phyloP scores from a whole-genome alignment of 208 protist species.

The Porcisia hertigi region DNA sequence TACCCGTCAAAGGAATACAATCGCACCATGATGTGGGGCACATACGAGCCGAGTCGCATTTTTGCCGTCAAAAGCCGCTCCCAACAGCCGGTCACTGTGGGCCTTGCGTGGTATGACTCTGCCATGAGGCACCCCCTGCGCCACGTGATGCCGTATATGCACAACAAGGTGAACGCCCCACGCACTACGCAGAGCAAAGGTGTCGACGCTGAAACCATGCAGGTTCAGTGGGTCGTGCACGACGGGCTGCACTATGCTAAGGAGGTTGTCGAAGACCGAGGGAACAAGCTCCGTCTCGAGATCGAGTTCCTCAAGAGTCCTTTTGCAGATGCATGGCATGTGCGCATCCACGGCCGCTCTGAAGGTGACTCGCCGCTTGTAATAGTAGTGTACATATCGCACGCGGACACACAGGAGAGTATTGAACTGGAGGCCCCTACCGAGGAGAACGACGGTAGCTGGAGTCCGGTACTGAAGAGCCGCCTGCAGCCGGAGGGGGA shows the following conservation, averaged over 20 bases:
- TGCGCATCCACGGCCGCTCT: slow-evolving; percentile 67
- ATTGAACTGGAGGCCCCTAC: slow-evolving; percentile 36
- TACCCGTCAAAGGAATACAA: slow-evolving; percentile 74
- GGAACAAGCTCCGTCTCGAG: slow-evolving; percentile 46
- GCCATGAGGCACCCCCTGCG: slow-evolving; percentile 55
- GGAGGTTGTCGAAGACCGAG: slow-evolving; percentile 57
- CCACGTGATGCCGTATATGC: slow-evolving; percentile 60
- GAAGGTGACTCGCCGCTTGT: slow-evolving; percentile 40
- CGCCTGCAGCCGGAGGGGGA: slow-evolving; percentile 39
- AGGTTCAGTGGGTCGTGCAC: slow-evolving; percentile 67
- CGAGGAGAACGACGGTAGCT: slow-evolving; percentile 51
- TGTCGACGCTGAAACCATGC: slow-evolving; percentile 58
- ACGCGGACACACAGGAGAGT: slow-evolving; percentile 42
- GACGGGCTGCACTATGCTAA: slow-evolving; percentile 83
- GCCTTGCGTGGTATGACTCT: slow-evolving; percentile 84
- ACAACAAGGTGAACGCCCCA: slow-evolving; percentile 68
- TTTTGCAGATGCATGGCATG: slow-evolving; percentile 75
- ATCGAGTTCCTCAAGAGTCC: slow-evolving; percentile 87
- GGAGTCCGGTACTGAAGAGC: slow-evolving; percentile 58
- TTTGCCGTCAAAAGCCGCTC: slow-evolving; percentile 81
- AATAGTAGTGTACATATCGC: slow-evolving; percentile 75
- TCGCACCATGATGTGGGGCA: slow-evolving; percentile 78
- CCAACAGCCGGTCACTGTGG: slow-evolving; percentile 63
- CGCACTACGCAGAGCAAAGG: slow-evolving; percentile 36
- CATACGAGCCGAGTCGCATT: slow-evolving; percentile 82